Conservation (phyloP, 2,329 filamentous ascomycete genomes). For the Pseudogymnoascus verrucosus region DNA sequence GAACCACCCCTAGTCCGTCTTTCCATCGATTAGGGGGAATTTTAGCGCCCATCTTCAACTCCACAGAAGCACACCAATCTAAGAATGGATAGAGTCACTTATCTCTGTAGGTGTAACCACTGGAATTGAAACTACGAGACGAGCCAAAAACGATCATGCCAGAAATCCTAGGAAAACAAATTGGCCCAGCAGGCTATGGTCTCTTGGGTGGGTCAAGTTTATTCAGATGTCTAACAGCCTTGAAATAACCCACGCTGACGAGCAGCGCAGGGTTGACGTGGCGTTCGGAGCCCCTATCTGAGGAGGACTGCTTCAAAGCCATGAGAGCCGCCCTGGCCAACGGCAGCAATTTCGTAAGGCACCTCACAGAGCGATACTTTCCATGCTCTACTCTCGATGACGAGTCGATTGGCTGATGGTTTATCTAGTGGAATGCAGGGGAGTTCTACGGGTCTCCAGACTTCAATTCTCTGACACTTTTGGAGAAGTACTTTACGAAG, state of each 20-base stretch:
- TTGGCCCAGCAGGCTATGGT: slow-evolving; percentile 46
- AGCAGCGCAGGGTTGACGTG: slow-evolving; percentile 26
- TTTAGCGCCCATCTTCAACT: not conserved
- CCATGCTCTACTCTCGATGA: slow-evolving; percentile 12
- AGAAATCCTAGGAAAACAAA: slow-evolving; percentile 29
- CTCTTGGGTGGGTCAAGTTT: slow-evolving; percentile 39
- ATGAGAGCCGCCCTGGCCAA: slow-evolving; percentile 44
- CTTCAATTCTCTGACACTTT: slow-evolving; percentile 50
- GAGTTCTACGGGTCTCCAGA: slow-evolving; percentile 57
- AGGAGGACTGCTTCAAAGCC: slow-evolving; percentile 45
- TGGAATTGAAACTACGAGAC: not conserved
- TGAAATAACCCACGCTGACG: not conserved
- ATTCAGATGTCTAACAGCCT: slow-evolving; percentile 35
- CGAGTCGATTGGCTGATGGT: slow-evolving; percentile 27
- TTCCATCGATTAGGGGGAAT: not conserved
- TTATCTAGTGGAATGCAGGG: slow-evolving; percentile 48
- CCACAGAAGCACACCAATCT: not conserved
- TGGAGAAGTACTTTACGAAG: slow-evolving; percentile 54
- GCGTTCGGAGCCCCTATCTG: slow-evolving; percentile 26
- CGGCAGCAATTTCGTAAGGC: slow-evolving; percentile 32
- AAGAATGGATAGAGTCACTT: not conserved
- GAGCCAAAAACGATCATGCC: no score
- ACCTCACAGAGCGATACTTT: not conserved
- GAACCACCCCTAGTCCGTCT: not conserved
- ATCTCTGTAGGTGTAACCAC: not conserved